Evolutionary conservation across 2,329 filamentous ascomycete species (phyloP), one percentile per base, ranked within the genome.

Genomic region (Phaeosphaeriaceae sp.): DNA sequence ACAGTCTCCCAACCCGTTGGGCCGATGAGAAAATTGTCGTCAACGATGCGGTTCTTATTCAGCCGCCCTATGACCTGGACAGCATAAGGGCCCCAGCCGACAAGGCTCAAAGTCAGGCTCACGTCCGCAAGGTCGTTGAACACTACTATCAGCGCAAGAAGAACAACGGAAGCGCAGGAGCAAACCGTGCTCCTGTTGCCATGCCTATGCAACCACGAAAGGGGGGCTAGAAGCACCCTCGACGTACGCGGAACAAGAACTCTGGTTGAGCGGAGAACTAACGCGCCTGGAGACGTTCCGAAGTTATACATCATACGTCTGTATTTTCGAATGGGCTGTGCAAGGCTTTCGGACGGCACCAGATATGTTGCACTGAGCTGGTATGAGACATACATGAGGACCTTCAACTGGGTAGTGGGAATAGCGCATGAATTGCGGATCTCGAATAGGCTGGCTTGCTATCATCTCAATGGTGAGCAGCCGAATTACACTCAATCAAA

Each of bases 21-120:
- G 81, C 86, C 63, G 84, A 83, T 19, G 78, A 80, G 33, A 81
- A 81, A 51, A 89, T 89, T 61, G 80, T 89, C 53, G 84, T 88
- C 48, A 85, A 84, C 52, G 86, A 89, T 65, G 81, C 83, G 3
- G 86, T 88, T 53, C 78, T 86, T 54, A 84, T 89, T 57, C 75
- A 82, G 20, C 78, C 84, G 15, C 87, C 87, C 1, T 89, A 89
- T 70, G 80, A 79, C 7, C 74, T 83, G 21, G 85, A 86, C 46
- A 84, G 85, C 67, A 86, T 86, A 69, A 76, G 75, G 58, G 80
- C 79, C 5, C 68, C 75, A 2, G 69, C 77, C 54, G 77, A 78
- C 44, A 81, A 82, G 65, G 75, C 77, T 54, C 74, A 78, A 53
- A 76, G 76, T 4, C 65, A 82, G 22, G 71, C 69, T 13, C 76